Conservation (phyloP, 306 rosid species). For the Styphnolobium japonicum region DNA sequence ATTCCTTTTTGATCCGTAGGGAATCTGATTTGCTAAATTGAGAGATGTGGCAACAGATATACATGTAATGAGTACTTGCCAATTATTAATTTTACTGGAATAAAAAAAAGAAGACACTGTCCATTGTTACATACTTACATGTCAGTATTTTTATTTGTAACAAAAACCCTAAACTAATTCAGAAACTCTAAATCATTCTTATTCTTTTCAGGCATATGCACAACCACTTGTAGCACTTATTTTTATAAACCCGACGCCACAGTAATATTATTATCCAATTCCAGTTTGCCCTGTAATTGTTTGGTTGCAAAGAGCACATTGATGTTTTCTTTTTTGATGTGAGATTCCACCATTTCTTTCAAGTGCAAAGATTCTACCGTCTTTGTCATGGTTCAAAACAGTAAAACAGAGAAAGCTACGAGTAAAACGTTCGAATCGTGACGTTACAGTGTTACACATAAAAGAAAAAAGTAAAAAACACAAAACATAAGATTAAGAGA, state of each 20-base stretch:
- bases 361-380: conserved; percentile 1
- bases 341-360: neutral
- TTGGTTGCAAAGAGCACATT: neutral
- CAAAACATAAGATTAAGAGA: neutral
- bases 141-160: neutral
- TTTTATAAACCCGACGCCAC: neutral
- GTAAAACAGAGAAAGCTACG: neutral
- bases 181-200: neutral
- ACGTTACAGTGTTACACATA: neutral
- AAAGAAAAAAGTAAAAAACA: neutral
- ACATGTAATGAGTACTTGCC: neutral
- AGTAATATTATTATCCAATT: neutral
- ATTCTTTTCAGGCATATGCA: neutral
- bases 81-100: neutral
- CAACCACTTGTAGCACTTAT: neutral
- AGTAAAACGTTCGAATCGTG: no score
- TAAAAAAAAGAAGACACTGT: neutral
- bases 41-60: neutral
- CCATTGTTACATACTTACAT: neutral
- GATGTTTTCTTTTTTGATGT: neutral
- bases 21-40: neutral
- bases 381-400: neutral
- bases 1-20: neutral
- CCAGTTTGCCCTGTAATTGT: neutral
- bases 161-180: neutral